Conservation (phyloP, 2,329 filamentous ascomycete species). For the Cercospora sojina region DNA sequence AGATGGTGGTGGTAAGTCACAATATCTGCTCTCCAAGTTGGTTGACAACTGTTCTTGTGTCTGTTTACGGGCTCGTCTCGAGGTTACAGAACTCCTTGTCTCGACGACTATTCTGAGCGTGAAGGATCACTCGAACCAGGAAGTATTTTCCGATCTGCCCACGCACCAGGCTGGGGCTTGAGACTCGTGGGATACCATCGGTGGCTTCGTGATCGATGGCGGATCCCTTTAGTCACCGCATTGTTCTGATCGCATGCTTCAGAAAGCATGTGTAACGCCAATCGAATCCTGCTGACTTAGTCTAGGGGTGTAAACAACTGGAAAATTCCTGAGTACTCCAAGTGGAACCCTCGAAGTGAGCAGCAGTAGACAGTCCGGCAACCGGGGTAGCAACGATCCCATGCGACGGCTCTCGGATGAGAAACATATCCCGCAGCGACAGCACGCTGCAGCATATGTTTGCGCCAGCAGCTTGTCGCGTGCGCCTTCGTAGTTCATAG, state of each 20-base stretch:
- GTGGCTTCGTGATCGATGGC: background rate
- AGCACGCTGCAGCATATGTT: background rate
- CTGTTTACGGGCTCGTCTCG: background rate
- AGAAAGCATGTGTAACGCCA: background rate
- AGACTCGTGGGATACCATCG: background rate
- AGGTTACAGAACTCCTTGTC: background rate
- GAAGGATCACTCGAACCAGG: background rate
- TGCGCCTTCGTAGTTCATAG: background rate
- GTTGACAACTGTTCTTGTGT: background rate
- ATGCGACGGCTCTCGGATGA: background rate
- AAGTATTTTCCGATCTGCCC: background rate
- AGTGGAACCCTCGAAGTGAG: conserved; percentile 16
- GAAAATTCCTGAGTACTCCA: conserved; percentile 57
- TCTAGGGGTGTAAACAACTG: conserved; percentile 78
- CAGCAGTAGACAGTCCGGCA: background rate
- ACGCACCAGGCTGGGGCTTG: background rate
- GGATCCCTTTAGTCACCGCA: background rate
- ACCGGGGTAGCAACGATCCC: background rate
- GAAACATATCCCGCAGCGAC: background rate
- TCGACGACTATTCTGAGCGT: background rate
- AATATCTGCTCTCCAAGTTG: background rate
- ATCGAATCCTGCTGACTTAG: background rate
- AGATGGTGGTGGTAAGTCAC: conserved; percentile 66
- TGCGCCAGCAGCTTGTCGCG: background rate
- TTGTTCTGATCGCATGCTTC: background rate